Conservation (phyloP, 208 protist species). For the Angomonas ambiguus region DNA sequence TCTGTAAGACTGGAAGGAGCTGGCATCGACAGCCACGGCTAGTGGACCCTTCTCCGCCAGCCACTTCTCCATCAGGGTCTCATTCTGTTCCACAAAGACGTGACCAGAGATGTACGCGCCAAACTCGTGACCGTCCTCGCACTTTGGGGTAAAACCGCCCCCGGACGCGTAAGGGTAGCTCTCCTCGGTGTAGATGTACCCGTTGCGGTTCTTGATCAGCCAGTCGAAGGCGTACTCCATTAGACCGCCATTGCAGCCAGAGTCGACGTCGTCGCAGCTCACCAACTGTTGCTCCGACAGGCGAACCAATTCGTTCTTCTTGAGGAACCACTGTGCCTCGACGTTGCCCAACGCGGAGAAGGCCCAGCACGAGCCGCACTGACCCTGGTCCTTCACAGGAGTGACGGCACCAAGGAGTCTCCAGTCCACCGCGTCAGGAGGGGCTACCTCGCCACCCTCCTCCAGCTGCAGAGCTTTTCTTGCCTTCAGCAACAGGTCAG, state of each 20-base stretch:
- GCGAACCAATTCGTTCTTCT: slow-evolving; percentile 16
- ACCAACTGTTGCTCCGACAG: slow-evolving; percentile 95
- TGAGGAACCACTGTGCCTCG: slow-evolving; percentile 60
- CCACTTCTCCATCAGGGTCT: slow-evolving; percentile 70
- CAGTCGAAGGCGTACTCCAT: slow-evolving; percentile 85
- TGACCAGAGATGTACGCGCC: slow-evolving; percentile 69
- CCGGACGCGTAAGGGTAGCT: slow-evolving; percentile 87
- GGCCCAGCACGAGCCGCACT: slow-evolving; percentile 96
- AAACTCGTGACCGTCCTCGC: slow-evolving; percentile 32
- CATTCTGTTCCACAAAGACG: slow-evolving; percentile 62
- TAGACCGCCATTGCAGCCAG: slow-evolving; percentile 89
- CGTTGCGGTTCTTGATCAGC: slow-evolving; percentile 61
- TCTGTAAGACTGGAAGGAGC: slow-evolving; percentile 63
- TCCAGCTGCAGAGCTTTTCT: not conserved
- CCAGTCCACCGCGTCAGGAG: slow-evolving; percentile 60
- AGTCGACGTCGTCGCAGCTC: slow-evolving; percentile 82
- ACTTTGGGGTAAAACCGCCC: slow-evolving; percentile 25
- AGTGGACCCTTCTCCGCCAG: slow-evolving; percentile 75
- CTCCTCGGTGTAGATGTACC: slow-evolving; percentile 65
- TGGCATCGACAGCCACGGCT: slow-evolving; percentile 90
- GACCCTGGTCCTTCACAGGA: slow-evolving; percentile 93
- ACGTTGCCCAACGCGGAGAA: slow-evolving; percentile 93
- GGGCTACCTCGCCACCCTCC: slow-evolving; percentile 12
- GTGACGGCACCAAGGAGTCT: slow-evolving; percentile 80
- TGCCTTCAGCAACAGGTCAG: not conserved